Conservation (phyloP, 2,329 filamentous ascomycete species). For the Fonsecaea erecta region DNA sequence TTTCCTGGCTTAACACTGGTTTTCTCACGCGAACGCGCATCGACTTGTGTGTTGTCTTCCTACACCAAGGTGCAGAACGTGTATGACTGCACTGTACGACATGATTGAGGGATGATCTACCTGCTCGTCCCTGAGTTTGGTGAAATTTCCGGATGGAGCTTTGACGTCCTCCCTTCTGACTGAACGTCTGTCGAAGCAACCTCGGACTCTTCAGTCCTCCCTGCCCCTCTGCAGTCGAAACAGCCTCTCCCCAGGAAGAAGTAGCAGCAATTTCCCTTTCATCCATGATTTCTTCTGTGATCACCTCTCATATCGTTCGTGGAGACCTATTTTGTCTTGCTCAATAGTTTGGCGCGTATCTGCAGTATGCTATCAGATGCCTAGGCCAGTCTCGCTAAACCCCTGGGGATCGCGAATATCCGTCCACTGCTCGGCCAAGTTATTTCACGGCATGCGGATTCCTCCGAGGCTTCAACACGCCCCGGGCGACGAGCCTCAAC, state of each 20-base stretch:
- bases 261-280: not conserved
- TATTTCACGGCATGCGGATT: conserved; percentile 13
- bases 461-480: conserved; percentile 20
- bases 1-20: not conserved
- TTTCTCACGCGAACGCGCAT: not conserved
- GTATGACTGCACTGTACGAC: not conserved
- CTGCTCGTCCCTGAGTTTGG: not conserved
- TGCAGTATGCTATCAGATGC: not conserved
- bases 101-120: not conserved
- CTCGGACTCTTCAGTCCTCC: not conserved
- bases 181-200: not conserved
- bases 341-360: not conserved
- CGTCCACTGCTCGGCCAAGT: conserved; percentile 3
- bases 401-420: conserved; percentile 22
- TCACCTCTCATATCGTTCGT: not conserved
- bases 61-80: not conserved
- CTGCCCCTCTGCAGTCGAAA: not conserved
- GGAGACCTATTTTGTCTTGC: not conserved
- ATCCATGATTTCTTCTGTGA: not conserved
- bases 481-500: conserved; percentile 3
- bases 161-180: not conserved
- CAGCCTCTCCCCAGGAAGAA: not conserved
- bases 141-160: not conserved
- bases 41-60: not conserved
- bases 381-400: not conserved